Conservation (phyloP, 805 yeast genomes). For the Starmerella khaoyaiensis region DNA sequence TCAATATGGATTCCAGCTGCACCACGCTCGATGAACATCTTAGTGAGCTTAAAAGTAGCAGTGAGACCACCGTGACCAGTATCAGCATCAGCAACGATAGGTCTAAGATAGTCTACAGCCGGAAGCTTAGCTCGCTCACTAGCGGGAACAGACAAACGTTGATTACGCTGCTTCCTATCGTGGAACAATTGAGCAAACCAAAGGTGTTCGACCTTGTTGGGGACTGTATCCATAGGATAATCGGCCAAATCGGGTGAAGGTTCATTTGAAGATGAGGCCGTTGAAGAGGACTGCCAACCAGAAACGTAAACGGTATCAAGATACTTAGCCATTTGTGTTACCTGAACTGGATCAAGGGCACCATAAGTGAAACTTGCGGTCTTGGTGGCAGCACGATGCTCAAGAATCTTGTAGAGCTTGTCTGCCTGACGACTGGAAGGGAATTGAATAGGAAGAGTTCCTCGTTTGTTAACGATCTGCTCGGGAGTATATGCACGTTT, state of each 20-base stretch:
- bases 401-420: slow-evolving; percentile 58
- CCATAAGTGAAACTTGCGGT: slow-evolving; percentile 85
- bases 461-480: slow-evolving; percentile 82
- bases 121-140: slow-evolving; percentile 58
- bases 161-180: slow-evolving; percentile 91
- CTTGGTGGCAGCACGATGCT: slow-evolving; percentile 56
- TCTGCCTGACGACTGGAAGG: slow-evolving; percentile 72
- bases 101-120: slow-evolving; percentile 78
- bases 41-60: slow-evolving; percentile 88
- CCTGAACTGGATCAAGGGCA: slow-evolving; percentile 91
- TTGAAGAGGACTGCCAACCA: slow-evolving; percentile 98
- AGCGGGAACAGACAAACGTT: slow-evolving; percentile 45
- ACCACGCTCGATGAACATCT: slow-evolving; percentile 92
- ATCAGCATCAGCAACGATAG: slow-evolving; percentile 94
- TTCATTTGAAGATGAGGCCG: slow-evolving; percentile 94
- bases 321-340: slow-evolving; percentile 92
- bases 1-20: slow-evolving; percentile 98
- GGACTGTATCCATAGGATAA: slow-evolving; percentile 97
- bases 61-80: slow-evolving; percentile 99
- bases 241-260: slow-evolving; percentile 98
- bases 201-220: slow-evolving; percentile 93
- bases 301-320: slow-evolving; percentile 86
- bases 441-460: slow-evolving; percentile 57
- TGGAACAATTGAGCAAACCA: slow-evolving; percentile 96
- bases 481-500: slow-evolving; percentile 79